A percentile compares a stretch with the other conserved stretches of the same genome.
Conservation (phyloP, 2,329 filamentous ascomycete genomes). For the Trichophyton schoenleinii region DNA sequence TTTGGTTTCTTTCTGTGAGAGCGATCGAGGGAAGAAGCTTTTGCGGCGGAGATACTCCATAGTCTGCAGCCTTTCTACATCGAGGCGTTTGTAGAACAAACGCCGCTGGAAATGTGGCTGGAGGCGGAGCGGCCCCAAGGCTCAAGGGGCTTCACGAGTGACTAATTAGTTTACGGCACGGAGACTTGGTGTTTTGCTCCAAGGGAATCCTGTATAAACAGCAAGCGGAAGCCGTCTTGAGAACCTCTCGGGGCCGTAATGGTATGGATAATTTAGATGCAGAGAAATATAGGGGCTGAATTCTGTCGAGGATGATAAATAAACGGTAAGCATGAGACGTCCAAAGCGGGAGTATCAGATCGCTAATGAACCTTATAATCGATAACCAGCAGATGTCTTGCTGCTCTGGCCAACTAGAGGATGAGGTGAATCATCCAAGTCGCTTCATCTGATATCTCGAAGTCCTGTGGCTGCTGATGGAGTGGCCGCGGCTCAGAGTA, state of each 20-base stretch:
- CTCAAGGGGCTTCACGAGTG: background rate
- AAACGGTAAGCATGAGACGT: too few relatives aligned
- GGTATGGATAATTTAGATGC: too few relatives aligned
- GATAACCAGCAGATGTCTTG: background rate
- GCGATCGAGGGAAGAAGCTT: background rate
- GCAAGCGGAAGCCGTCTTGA: too few relatives aligned
- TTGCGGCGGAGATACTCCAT: background rate
- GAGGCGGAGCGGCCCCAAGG: background rate
- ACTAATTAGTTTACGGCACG: too few relatives aligned
- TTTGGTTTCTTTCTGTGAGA: background rate
- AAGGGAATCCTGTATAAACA: too few relatives aligned
- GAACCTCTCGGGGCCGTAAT: too few relatives aligned
- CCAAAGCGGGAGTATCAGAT: background rate
- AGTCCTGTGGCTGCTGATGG: background rate
- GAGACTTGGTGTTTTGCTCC: too few relatives aligned
- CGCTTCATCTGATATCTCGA: background rate
- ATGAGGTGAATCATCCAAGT: background rate
- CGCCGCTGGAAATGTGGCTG: background rate
- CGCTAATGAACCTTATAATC: background rate
- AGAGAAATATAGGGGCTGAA: too few relatives aligned
- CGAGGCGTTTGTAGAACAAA: background rate
- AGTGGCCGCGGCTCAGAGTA: background rate
- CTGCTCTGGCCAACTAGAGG: background rate
- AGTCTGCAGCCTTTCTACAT: background rate
- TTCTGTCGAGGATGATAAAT: too few relatives aligned